Conservation (phyloP, 352 stramenopile species). For the Pythium scleroteichum region DNA sequence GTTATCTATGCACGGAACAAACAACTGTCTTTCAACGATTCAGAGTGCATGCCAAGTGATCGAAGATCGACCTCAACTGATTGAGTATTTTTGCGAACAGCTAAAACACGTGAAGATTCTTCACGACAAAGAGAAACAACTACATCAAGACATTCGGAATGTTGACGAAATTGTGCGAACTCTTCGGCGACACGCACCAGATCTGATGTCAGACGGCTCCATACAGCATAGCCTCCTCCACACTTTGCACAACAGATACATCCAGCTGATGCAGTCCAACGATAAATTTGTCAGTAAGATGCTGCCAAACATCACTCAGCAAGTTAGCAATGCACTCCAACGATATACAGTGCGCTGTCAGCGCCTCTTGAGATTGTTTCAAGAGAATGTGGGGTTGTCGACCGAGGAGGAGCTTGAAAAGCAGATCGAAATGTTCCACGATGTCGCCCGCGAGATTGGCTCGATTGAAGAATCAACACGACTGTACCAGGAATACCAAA, state of each 20-base stretch:
- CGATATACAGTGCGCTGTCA: slow-evolving; percentile 57
- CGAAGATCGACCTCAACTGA: slow-evolving; percentile 70
- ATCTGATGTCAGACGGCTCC: slow-evolving; percentile 28
- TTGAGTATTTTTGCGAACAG: slow-evolving; percentile 74
- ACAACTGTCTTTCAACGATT: slow-evolving; percentile 41
- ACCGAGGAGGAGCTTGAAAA: slow-evolving; percentile 63
- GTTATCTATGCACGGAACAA: slow-evolving; percentile 37
- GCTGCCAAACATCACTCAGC: slow-evolving; percentile 64
- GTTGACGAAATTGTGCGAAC: slow-evolving; percentile 63
- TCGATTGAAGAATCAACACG: slow-evolving; percentile 50
- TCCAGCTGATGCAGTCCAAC: slow-evolving; percentile 44
- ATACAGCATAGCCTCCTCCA: slow-evolving; percentile 56
- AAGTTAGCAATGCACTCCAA: slow-evolving; percentile 57
- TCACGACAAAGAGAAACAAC: slow-evolving; percentile 52
- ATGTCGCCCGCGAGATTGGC: slow-evolving; percentile 46
- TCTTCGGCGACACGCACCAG: slow-evolving; percentile 45
- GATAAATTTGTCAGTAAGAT: slow-evolving; percentile 68
- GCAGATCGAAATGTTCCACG: slow-evolving; percentile 49
- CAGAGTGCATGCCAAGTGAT: slow-evolving; percentile 50
- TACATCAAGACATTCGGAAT: slow-evolving; percentile 70
- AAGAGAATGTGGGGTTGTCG: slow-evolving; percentile 45
- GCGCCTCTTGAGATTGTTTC: slow-evolving; percentile 48
- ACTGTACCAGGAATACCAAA: slow-evolving; percentile 74
- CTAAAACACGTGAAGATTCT: slow-evolving; percentile 57
- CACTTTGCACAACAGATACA: slow-evolving; percentile 49